A percentile compares a stretch with the other conserved stretches of the same genome.
Evolutionary conservation across 2,329 filamentous ascomycete genomes (phyloP).

Genomic region (Polytolypa hystricis): DNA sequence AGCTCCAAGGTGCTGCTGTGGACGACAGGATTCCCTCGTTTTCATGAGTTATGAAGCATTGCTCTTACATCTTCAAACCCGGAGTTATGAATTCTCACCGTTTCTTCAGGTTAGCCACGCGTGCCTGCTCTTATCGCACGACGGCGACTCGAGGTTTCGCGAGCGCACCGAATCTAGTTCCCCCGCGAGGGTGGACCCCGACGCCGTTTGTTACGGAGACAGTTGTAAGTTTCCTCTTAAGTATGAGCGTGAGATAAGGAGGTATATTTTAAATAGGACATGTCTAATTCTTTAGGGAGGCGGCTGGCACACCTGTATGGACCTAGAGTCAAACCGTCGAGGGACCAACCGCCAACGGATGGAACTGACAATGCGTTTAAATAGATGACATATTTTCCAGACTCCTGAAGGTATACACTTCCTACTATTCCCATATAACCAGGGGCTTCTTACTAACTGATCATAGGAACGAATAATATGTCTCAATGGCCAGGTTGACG

Average conservation of each 20-base stretch:
- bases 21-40: neutral
- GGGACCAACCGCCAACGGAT: constrained; percentile 8
- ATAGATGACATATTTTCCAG: constrained; percentile 74
- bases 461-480: constrained; percentile 80
- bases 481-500: constrained; percentile 83
- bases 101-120: constrained; percentile 8
- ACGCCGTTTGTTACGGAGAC: constrained; percentile 46
- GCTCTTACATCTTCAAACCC: neutral
- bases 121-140: constrained; percentile 4
- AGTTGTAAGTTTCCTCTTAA: constrained; percentile 36
- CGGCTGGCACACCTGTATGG: constrained; percentile 67
- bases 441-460: neutral
- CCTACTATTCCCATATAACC: constrained; percentile 1
- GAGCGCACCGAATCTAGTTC: constrained; percentile 9
- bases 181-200: constrained; percentile 37
- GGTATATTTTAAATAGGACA: neutral
- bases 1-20: too few species aligned
- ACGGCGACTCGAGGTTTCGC: constrained; percentile 9
- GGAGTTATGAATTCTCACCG: constrained; percentile 10
- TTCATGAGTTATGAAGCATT: neutral
- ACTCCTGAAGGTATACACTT: constrained; percentile 52
- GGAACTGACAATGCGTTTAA: constrained; percentile 15
- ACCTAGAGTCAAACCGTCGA: constrained; percentile 3
- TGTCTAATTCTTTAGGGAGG: constrained; percentile 43
- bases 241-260: too few species aligned